These are phyloP conservation scores for Balansia obtecta DNA, from an alignment of 2,329 filamentous ascomycete genomes.

Conservation along the genomic window DNA sequence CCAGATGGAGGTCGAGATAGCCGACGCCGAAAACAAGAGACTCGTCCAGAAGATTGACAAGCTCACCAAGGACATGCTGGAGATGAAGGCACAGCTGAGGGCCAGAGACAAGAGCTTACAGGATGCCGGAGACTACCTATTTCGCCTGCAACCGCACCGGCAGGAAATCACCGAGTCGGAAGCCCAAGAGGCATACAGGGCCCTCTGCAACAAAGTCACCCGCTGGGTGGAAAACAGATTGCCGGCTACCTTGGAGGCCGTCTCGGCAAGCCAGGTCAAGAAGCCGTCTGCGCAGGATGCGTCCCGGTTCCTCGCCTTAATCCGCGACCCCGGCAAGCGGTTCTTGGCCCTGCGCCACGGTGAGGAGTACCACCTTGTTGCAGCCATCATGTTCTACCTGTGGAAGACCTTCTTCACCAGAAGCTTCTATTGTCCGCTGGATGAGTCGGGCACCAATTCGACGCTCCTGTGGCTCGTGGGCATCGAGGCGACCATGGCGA, in stretches of 20 bases:
- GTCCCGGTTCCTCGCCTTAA: constrained; percentile 19
- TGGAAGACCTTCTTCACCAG: constrained; percentile 23
- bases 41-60: constrained; percentile 17
- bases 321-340: constrained; percentile 22
- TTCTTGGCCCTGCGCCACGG: constrained; percentile 18
- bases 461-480: constrained; percentile 22
- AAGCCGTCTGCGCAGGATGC: constrained; percentile 16
- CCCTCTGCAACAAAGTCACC: constrained; percentile 20
- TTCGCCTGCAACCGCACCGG: constrained; percentile 19
- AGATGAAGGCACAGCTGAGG: constrained; percentile 17
- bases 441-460: constrained; percentile 18
- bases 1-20: constrained; percentile 21
- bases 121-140: constrained; percentile 20
- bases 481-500: constrained; percentile 20
- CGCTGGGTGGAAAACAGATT: constrained; percentile 25
- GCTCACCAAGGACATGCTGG: constrained; percentile 19
- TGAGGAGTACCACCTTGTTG: constrained; percentile 24
- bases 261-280: constrained; percentile 16
- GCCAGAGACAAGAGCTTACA: constrained; percentile 17
- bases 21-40: constrained; percentile 17
- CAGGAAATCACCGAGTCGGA: constrained; percentile 24
- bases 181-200: constrained; percentile 21
- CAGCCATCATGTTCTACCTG: constrained; percentile 25
- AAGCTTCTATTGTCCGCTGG: constrained; percentile 24
- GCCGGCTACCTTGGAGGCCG: constrained; percentile 18